Evolutionary conservation across 768 basidiomycete genomes (phyloP).

Genomic region (Xanthoconium purpureum): DNA sequence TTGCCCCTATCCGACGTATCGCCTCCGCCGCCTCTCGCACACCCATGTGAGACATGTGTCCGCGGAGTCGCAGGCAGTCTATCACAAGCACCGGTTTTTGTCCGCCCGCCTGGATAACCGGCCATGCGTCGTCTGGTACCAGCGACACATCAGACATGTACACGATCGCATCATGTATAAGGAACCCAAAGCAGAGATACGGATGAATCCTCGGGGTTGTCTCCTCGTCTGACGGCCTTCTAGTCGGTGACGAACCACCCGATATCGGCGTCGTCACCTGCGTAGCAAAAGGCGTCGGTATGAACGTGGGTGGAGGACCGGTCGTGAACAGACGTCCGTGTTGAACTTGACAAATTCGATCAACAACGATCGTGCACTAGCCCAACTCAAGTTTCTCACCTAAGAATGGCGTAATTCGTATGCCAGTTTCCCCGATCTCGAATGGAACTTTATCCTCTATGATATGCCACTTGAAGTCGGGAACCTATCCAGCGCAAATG

Average conservation of each 20-base stretch:
- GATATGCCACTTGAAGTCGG: constrained; percentile 80
- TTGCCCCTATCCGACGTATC: constrained; percentile 55
- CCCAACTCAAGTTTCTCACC: constrained; percentile 40
- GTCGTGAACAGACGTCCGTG: constrained; percentile 66
- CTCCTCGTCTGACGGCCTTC: constrained; percentile 4
- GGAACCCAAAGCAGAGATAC: constrained; percentile 68
- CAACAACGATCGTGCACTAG: neutral
- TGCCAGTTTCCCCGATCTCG: constrained; percentile 61
- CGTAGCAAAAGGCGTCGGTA: constrained; percentile 39
- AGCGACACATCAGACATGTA: constrained; percentile 84
- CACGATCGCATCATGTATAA: constrained; percentile 59
- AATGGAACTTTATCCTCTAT: constrained; percentile 68
- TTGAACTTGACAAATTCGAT: constrained; percentile 46
- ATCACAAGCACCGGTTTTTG: constrained; percentile 58
- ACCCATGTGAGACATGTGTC: constrained; percentile 80
- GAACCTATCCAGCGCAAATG: constrained; percentile 48
- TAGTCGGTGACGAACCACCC: constrained; percentile 30
- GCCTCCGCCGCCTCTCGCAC: constrained; percentile 57
- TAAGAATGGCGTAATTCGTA: constrained; percentile 61
- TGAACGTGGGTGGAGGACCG: constrained; percentile 36
- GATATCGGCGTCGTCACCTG: constrained; percentile 36
- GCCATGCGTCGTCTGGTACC: constrained; percentile 75
- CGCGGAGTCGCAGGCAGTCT: constrained; percentile 66
- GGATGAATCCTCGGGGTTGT: constrained; percentile 39
- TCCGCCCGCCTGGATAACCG: constrained; percentile 34